Base-by-base conservation (phyloP, 805 yeast species). In the Pichia eremophila region DNA sequence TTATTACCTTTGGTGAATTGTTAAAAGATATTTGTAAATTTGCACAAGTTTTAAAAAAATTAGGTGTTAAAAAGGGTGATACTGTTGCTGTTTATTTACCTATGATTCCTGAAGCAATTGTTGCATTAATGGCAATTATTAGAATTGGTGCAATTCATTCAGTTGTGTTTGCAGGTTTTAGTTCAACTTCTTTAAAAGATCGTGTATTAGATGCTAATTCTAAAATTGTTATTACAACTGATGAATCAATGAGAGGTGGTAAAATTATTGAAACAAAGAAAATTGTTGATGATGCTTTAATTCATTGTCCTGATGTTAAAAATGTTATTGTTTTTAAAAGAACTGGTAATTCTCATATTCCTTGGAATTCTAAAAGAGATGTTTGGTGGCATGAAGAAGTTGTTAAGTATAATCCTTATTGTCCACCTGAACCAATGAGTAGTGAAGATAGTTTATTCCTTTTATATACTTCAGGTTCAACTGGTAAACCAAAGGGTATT, bases 401-500 rank as follows among this genome's bases (percentile, higher is more conserved):
- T 46, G 70, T 69, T 51, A 83, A 82, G 64, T 79, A 77, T 63
- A 74, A 81, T 47, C 77, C 83, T 40, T 85, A 83, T 67, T 69
- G 68, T 56, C 83, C 93, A n/a, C 84, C 89, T 22, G 81, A 74
- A 42, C 80, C 88, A 27, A 87, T 85, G 50, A 74, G 74, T 61
- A 66, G 90, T n/a, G 95, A 85, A 67, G 90, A 85, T 65, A 85
- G 91, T 42, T 69, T 85, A 59, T 85, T 85, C 68, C 72, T 85
- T 66, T 74, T 85, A 55, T 85, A 85, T 66, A 85, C 95, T 40
- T 84, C 91, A 17, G 95, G 95, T 47, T 83, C 91, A 22, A 85
- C 95, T 12, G 95, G 95, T 53, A 79, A 85, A 52, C 95, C 95
- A 62, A 85, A 85, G 70, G 95, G 95, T 65, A 83, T 85, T 42